Conservation (phyloP, 2,329 filamentous ascomycete genomes). For the Lachnellula suecica region DNA sequence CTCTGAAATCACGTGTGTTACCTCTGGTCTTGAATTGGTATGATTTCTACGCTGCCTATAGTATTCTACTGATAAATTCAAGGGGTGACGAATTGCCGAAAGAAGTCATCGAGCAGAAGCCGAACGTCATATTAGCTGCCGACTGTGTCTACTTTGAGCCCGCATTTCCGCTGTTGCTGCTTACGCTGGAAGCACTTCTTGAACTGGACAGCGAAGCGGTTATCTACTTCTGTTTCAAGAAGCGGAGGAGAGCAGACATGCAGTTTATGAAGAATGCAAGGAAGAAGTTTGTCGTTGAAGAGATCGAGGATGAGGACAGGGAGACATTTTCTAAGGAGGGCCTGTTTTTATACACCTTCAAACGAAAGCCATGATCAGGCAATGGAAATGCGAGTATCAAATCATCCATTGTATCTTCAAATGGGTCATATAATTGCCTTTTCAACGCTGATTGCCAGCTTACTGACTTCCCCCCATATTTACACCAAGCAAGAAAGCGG, state of each 20-base stretch:
- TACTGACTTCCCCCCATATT: slow-evolving; percentile 28
- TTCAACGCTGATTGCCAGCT: too few species aligned
- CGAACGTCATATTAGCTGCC: slow-evolving; percentile 85
- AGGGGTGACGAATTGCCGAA: slow-evolving; percentile 62
- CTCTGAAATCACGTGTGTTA: slow-evolving; percentile 59
- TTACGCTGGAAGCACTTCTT: slow-evolving; percentile 74
- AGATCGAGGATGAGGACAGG: slow-evolving; percentile 61
- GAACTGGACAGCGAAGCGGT: slow-evolving; percentile 65
- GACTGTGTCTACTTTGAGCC: slow-evolving; percentile 98
- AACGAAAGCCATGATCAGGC: slow-evolving; percentile 37
- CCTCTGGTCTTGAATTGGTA: slow-evolving; percentile 81
- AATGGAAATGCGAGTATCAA: background rate
- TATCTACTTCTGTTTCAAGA: slow-evolving; percentile 91
- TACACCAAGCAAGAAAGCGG: slow-evolving; percentile 36
- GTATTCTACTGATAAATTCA: slow-evolving; percentile 3
- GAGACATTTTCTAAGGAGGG: slow-evolving; percentile 55
- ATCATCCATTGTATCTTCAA: too few species aligned
- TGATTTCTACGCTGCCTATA: slow-evolving; percentile 17
- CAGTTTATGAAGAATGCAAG: slow-evolving; percentile 71
- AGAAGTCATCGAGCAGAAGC: slow-evolving; percentile 54
- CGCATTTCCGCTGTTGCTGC: slow-evolving; percentile 82
- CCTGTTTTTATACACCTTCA: slow-evolving; percentile 61
- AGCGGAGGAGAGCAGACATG: slow-evolving; percentile 77
- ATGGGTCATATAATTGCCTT: too few species aligned
- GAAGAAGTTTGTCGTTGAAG: slow-evolving; percentile 63